phyloP scores from a whole-genome alignment of 164 flowering plant genomes.

The Brasenia schreberi region DNA sequence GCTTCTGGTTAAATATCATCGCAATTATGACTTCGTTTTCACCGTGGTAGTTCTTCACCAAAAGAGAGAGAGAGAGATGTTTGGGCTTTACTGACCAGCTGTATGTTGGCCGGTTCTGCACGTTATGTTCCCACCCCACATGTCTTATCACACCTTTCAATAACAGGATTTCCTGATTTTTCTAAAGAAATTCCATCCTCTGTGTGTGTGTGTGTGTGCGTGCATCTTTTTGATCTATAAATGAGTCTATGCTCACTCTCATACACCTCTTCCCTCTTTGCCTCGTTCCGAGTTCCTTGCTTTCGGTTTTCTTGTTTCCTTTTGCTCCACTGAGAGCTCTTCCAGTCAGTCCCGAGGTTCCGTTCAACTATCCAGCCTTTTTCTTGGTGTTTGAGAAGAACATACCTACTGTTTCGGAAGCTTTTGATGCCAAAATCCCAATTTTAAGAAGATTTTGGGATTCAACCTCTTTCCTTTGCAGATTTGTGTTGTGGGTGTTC shows the following conservation, averaged over 20 bases:
- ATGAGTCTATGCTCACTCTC: slow-evolving; percentile 14
- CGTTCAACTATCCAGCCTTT: background rate
- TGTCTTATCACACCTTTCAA: slow-evolving; percentile 9
- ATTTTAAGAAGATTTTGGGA: background rate
- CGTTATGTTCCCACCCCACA: slow-evolving; percentile 25
- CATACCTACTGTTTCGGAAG: background rate
- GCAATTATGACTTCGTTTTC: too few species aligned
- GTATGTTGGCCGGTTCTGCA: slow-evolving; percentile 24
- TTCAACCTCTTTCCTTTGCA: background rate
- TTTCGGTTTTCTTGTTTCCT: background rate
- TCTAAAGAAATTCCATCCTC: too few species aligned
- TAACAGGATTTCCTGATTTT: too few species aligned
- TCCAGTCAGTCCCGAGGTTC: slow-evolving; percentile 28
- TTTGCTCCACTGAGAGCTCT: background rate
- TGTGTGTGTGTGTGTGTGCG: background rate
- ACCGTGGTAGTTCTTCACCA: too few species aligned
- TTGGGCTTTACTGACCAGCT: background rate
- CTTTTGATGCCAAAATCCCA: background rate
- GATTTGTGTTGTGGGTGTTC: background rate
- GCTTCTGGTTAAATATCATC: too few species aligned
- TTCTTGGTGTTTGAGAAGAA: background rate
- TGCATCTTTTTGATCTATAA: slow-evolving; percentile 28
- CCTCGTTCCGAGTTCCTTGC: background rate
- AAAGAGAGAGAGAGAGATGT: too few species aligned
- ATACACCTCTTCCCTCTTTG: slow-evolving; percentile 30